phyloP scores from a whole-genome alignment of 805 yeast species.

The Myxozyma vanderwaltii region DNA sequence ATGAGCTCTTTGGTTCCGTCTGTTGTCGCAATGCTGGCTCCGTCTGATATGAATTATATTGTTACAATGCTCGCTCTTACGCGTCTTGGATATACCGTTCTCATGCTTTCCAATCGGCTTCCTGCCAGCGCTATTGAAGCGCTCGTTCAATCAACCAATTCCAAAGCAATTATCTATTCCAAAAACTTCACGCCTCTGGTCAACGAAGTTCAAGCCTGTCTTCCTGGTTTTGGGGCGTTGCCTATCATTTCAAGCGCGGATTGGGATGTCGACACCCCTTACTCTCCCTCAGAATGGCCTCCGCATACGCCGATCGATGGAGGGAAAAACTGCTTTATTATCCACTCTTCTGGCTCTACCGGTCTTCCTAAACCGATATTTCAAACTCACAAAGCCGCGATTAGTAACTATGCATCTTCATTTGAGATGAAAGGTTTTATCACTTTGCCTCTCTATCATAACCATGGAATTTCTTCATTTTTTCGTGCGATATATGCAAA shows the following conservation, averaged over 20 bases:
- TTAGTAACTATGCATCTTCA: constrained; percentile 18
- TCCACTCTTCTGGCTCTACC: constrained; percentile 29
- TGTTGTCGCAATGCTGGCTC: constrained; percentile 20
- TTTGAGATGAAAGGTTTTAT: constrained; percentile 18
- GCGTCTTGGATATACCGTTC: constrained; percentile 22
- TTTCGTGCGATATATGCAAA: constrained; percentile 17
- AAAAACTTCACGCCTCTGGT: constrained; percentile 1
- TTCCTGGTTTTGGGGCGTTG: background rate
- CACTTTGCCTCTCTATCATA: constrained; percentile 23
- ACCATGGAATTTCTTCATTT: constrained; percentile 23
- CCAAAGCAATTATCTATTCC: constrained; percentile 5
- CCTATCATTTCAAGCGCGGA: constrained; percentile 8
- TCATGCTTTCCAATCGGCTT: constrained; percentile 22
- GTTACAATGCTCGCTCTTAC: constrained; percentile 19
- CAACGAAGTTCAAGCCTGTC: background rate
- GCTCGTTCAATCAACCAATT: constrained; percentile 8
- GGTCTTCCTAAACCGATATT: constrained; percentile 25
- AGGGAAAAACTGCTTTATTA: constrained; percentile 10
- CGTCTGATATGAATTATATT: constrained; percentile 21
- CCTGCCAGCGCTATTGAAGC: constrained; percentile 14
- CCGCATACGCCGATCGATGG: constrained; percentile 7
- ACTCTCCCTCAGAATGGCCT: constrained; percentile 4
- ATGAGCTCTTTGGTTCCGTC: background rate
- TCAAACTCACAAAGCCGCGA: constrained; percentile 16
- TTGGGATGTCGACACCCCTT: constrained; percentile 1